Evolutionary conservation across 2,329 filamentous ascomycete species (phyloP).

Genomic region (Cladorrhinum sp.): DNA sequence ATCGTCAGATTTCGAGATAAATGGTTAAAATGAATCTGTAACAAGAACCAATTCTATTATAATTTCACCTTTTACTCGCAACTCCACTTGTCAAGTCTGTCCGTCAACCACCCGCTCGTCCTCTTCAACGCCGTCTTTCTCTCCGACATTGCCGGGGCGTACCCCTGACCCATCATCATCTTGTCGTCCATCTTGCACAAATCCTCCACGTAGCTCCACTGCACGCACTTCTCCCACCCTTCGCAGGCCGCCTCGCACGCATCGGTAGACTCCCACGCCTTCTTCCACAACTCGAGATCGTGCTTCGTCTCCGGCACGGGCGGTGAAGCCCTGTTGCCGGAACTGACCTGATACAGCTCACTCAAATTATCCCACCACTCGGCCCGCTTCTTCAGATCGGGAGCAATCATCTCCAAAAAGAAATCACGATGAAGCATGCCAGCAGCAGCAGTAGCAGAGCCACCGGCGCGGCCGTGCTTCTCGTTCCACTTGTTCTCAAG

Average conservation of each 20-base stretch:
- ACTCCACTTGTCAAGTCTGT: conserved; percentile 12
- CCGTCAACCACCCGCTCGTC: conserved; percentile 16
- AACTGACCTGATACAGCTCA: conserved; percentile 10
- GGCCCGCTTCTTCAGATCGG: conserved; percentile 4
- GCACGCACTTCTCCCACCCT: conserved; percentile 12
- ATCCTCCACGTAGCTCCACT: conserved; percentile 20
- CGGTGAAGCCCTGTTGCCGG: conserved; percentile 12
- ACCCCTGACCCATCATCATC: conserved; percentile 17
- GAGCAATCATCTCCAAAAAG: conserved; percentile 9
- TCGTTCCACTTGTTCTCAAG: conserved; percentile 8
- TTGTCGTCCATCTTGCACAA: conserved; percentile 19
- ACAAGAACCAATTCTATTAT: no score
- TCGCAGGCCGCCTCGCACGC: conserved; percentile 15
- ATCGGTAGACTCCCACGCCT: conserved; percentile 12
- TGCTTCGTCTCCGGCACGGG: conserved; percentile 6
- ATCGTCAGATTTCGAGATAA: no score
- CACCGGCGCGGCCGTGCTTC: conserved; percentile 3
- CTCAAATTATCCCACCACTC: conserved; percentile 20
- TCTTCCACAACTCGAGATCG: conserved; percentile 12
- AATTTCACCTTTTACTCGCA: not conserved
- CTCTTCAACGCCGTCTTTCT: conserved; percentile 17
- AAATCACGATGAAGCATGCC: conserved; percentile 15
- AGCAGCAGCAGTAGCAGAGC: no score
- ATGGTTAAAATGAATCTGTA: no score
- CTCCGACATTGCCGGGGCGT: conserved; percentile 16